Evolutionary conservation across 495 filamentous ascomycete species (phyloP), one percentile per base, ranked within the genome.

Genomic region (Glarea lozoyensis): DNA sequence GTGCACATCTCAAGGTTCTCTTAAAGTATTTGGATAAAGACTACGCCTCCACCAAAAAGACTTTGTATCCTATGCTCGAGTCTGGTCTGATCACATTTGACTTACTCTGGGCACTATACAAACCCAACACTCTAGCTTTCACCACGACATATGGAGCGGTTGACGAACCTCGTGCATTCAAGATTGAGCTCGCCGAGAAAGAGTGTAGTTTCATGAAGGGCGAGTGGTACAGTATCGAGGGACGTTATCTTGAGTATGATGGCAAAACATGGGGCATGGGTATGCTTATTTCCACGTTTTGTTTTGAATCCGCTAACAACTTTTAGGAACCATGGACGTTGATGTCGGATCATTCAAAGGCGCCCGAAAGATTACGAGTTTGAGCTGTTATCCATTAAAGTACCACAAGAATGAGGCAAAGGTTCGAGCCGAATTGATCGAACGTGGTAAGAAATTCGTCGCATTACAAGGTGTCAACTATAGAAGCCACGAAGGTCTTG

Each of bases 81-180:
- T 81, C 82, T 38, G 84, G 85, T 21, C 82, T 82, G 40, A 94
- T 96, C 57, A 93, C 88, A 4, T 96, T 88, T 46, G 88, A 94
- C 44, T 73, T 94, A 9, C 60, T 93, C 3, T 94, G 89, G 89
- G 87, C 89, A 2, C 63, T 96, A 5, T 89, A 86, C 69, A 93
- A 94, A 53, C 88, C 89, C 4, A 90, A 93, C 53, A 86, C 86
- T 11, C 75, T 94, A 27, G 82, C 82, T 1, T 90, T 83, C 53
- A 84, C 84, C 0, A 76, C 77, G 2, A 92, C 86, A 1, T 92
- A 94, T 50, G 84, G 84, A 2, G 80, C 73, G 33, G 60, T 69
- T 13, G 86, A 93, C 37, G 84, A 94, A 55, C 88, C 88, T 1
- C 79, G 86, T 23, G 84, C 85, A n/a, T 89, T 94, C 72, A 90